Base-by-base conservation (phyloP, 2,329 filamentous ascomycete species). In the Ceratocystis albifundus region DNA sequence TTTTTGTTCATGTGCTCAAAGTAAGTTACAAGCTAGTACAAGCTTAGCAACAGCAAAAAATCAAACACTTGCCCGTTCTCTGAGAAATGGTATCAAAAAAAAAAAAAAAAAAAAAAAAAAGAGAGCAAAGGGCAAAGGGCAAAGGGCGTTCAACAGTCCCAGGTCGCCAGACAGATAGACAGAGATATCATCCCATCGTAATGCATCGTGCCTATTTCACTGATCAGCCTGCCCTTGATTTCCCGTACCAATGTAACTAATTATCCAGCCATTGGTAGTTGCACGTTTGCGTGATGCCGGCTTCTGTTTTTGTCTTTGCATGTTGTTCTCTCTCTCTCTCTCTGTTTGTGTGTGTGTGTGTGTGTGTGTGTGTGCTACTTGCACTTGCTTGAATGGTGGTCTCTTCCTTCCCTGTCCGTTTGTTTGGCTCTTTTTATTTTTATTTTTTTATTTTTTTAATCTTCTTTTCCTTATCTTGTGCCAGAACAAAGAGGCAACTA, bases 401-500 rank as follows among this genome's bases (percentile, higher is more conserved):
- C 50, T 55, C 22, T 55, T 22, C 46, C 46, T 48, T 48, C 45
- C 45, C 45, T 48, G 45, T 48, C 17, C 15, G 15, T 48, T 48
- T 48, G 15, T n/a, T 48, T 55, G n/a, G 20, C 25, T 55, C 50
- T 55, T 55, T 22, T 55, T 22, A 22, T 25, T 55, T 55, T 22
- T n/a, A n/a, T n/a, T n/a, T n/a, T n/a, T n/a, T n/a, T n/a, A n/a
- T n/a, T n/a, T n/a, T n/a, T n/a, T n/a, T n/a, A n/a, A n/a, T n/a
- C n/a, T n/a, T n/a, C n/a, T n/a, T 53, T 55, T 55, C 20, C 50
- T 55, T 55, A 55, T 55, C 50, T 55, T 55, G 50, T 55, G 20
- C 22, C 22, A 55, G 22, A 50, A 55, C 7, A 55, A 25, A 55
- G 50, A 55, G 50, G 50, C 20, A 55, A 55, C 50, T 55, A 55